These are phyloP conservation scores for Senna siamea DNA, from an alignment of 306 rosid genomes.

Conservation along the genomic window DNA sequence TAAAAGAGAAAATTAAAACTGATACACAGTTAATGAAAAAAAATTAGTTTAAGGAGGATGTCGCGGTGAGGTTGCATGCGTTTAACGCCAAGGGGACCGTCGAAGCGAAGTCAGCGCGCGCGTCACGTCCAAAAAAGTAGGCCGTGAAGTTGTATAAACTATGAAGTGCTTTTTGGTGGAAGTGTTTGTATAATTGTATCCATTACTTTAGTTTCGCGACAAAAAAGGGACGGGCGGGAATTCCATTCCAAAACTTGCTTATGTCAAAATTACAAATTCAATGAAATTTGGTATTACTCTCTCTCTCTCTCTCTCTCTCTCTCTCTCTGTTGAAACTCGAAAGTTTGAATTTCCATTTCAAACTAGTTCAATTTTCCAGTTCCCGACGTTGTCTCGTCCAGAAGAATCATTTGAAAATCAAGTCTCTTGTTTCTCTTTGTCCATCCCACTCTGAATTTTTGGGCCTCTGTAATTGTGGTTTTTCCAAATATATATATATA, in stretches of 20 bases:
- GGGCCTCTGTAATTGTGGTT: slow-evolving; percentile 39
- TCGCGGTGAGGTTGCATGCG: not conserved
- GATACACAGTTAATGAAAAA: too few relatives aligned
- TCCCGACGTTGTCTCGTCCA: slow-evolving; percentile 32
- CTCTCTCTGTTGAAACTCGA: not conserved
- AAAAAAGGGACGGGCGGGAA: slow-evolving; percentile 50
- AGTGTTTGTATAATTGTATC: not conserved
- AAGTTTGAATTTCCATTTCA: slow-evolving; percentile 21
- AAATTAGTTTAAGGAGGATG: too few relatives aligned
- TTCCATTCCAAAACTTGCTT: slow-evolving; percentile 23
- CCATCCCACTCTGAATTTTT: slow-evolving; percentile 18
- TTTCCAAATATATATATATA: not conserved
- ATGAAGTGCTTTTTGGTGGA: slow-evolving; percentile 1
- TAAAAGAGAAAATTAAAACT: too few relatives aligned
- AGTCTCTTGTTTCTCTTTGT: slow-evolving; percentile 8
- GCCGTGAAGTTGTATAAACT: not conserved
- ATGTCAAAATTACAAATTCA: slow-evolving; percentile 31
- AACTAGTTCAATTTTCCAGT: slow-evolving; percentile 1
- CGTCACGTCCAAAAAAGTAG: not conserved
- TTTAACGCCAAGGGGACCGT: slow-evolving; percentile 16
- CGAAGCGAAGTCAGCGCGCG: slow-evolving; percentile 9
- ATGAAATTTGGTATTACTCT: not conserved
- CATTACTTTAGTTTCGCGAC: not conserved
- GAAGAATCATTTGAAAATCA: slow-evolving; percentile 11
- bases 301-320: too few relatives aligned